A percentile compares a stretch with the other conserved stretches of the same genome.
Evolutionary conservation across 2,329 filamentous ascomycete species (phyloP).

Genomic region (Penicillium sp.): DNA sequence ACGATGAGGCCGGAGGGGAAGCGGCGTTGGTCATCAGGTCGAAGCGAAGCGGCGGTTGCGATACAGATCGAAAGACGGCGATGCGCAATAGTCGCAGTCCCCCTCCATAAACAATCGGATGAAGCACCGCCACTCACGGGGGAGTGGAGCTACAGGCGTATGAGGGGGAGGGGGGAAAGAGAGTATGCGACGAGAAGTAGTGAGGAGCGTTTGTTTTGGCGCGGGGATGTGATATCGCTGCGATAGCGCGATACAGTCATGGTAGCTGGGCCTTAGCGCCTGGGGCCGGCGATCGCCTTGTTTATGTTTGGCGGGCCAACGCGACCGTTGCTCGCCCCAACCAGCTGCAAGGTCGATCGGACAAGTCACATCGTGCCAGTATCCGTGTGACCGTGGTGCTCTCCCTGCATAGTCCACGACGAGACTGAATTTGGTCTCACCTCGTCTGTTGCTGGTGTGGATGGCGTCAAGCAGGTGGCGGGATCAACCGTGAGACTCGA

Average conservation of each 20-base stretch:
- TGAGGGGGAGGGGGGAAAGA: slow-evolving; percentile 2
- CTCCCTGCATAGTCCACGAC: not conserved
- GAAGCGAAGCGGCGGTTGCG: not conserved
- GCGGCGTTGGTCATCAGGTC: slow-evolving; percentile 10
- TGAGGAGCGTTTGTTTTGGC: slow-evolving; percentile 25
- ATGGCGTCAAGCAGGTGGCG: too few species aligned
- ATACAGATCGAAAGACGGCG: not conserved
- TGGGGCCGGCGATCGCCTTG: slow-evolving; percentile 10
- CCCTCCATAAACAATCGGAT: slow-evolving; percentile 25
- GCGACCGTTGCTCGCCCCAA: slow-evolving; percentile 22
- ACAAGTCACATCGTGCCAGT: slow-evolving; percentile 16
- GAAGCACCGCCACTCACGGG: slow-evolving; percentile 4
- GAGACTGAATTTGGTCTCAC: too few species aligned
- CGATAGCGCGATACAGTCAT: slow-evolving; percentile 32
- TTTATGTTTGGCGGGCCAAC: slow-evolving; percentile 29
- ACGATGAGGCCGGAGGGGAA: slow-evolving; percentile 17
- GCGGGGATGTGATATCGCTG: slow-evolving; percentile 24
- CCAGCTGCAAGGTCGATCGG: slow-evolving; percentile 20
- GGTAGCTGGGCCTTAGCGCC: slow-evolving; percentile 24
- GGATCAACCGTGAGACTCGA: not conserved
- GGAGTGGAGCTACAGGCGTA: slow-evolving; percentile 6
- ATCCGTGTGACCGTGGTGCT: not conserved
- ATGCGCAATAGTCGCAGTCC: slow-evolving; percentile 19
- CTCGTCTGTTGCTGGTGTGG: too few species aligned
- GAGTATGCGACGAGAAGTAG: not conserved